A percentile compares a stretch with the other conserved stretches of the same genome.
Conservation (phyloP, 768 basidiomycete genomes). For the Panaeolus papilionaceus region DNA sequence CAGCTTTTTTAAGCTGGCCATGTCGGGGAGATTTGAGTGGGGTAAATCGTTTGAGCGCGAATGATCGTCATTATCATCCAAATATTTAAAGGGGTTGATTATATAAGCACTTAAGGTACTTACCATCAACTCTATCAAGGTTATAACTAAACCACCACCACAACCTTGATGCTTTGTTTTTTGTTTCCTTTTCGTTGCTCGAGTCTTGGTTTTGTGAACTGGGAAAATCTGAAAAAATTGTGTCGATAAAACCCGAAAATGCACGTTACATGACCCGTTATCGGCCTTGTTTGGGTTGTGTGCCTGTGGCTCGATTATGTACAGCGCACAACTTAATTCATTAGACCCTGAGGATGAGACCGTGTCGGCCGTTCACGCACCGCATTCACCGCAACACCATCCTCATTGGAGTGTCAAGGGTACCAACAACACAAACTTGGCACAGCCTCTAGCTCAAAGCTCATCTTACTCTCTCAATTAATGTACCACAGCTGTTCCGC, state of each 20-base stretch:
- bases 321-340: not conserved
- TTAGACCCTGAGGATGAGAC: slow-evolving; percentile 3
- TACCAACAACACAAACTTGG: not conserved
- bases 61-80: not conserved
- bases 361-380: slow-evolving; percentile 6
- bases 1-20: slow-evolving; percentile 9
- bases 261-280: not conserved
- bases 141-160: too few relatives aligned
- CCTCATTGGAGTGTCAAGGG: slow-evolving; percentile 13
- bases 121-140: too few relatives aligned
- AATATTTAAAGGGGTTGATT: too few relatives aligned
- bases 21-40: not conserved
- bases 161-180: too few relatives aligned
- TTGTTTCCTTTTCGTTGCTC: too few relatives aligned
- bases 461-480: slow-evolving; percentile 10
- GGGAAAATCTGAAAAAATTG: too few relatives aligned
- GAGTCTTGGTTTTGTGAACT: too few relatives aligned
- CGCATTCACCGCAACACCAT: slow-evolving; percentile 5
- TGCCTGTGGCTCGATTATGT: not conserved
- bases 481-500: not conserved
- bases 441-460: slow-evolving; percentile 3
- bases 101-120: too few relatives aligned
- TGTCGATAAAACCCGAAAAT: too few relatives aligned
- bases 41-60: not conserved
- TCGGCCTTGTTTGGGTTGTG: not conserved